Percentiles rank a stretch among this genome's conserved stretches.
Evolutionary conservation across 108 stramenopile species (phyloP).

Genomic region (Aurantiochytrium sp.): DNA sequence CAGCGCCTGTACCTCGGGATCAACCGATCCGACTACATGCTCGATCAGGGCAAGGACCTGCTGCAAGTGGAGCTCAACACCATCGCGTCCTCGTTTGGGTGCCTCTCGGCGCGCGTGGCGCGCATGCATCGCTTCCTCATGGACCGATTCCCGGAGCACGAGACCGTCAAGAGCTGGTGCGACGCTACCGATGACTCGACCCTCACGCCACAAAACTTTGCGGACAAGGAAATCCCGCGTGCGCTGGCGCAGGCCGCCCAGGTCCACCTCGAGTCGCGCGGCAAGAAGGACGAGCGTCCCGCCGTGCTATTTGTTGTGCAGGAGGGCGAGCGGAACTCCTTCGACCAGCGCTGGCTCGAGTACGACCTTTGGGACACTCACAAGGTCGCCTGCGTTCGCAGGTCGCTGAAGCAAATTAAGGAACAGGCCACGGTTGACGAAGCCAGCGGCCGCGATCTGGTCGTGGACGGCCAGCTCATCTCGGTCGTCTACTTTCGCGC

Average conservation of each 20-base stretch:
- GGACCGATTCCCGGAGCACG: background rate
- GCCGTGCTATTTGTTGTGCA: slow-evolving; percentile 84
- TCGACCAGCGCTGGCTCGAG: slow-evolving; percentile 90
- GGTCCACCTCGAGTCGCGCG: background rate
- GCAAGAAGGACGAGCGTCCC: background rate
- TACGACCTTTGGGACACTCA: slow-evolving; percentile 74
- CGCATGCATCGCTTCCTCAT: slow-evolving; percentile 61
- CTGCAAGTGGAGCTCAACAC: slow-evolving; percentile 95
- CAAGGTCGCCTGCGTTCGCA: slow-evolving; percentile 69
- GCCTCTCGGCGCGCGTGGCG: slow-evolving; percentile 61
- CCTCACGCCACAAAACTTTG: background rate
- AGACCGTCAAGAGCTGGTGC: background rate
- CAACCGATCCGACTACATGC: slow-evolving; percentile 94
- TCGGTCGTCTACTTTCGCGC: slow-evolving; percentile 88
- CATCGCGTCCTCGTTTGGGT: slow-evolving; percentile 88
- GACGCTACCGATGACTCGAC: background rate
- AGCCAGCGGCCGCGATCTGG: background rate
- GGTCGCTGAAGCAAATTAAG: slow-evolving; percentile 56
- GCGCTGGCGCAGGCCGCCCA: background rate
- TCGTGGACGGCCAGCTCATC: slow-evolving; percentile 46
- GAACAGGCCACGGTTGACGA: background rate
- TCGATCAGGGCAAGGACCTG: slow-evolving; percentile 51
- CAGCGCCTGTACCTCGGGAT: slow-evolving; percentile 76
- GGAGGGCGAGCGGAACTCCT: slow-evolving; percentile 85
- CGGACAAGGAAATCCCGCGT: background rate